Percentiles rank a stretch among this genome's conserved stretches.
These are phyloP conservation scores for Parmelia sp. DNA, from an alignment of 495 filamentous ascomycete species.

Conservation along the genomic window DNA sequence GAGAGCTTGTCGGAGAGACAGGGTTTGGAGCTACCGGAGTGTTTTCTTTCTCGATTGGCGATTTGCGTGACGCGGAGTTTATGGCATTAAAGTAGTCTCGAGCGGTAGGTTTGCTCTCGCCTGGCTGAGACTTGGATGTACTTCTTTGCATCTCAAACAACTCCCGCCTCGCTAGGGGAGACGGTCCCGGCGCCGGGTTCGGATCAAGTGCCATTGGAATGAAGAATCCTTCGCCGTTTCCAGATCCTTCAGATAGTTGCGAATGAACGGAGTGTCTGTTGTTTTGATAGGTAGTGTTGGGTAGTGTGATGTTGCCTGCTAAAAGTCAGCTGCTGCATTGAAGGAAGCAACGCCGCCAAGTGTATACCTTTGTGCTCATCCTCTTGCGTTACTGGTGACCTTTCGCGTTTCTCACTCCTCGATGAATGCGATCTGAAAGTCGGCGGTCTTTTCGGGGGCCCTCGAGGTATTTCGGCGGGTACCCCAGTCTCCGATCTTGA, in stretches of 20 bases:
- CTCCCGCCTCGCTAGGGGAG: slow-evolving; percentile 32
- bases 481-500: slow-evolving; percentile 26
- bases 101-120: slow-evolving; percentile 22
- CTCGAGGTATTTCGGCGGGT: slow-evolving; percentile 19
- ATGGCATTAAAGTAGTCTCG: slow-evolving; percentile 46
- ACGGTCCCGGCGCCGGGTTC: slow-evolving; percentile 57
- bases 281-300: slow-evolving; percentile 69
- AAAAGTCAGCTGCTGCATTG: slow-evolving; percentile 15
- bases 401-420: slow-evolving; percentile 24
- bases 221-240: slow-evolving; percentile 68
- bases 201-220: slow-evolving; percentile 90
- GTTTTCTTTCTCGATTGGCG: slow-evolving; percentile 26
- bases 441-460: slow-evolving; percentile 24
- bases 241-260: slow-evolving; percentile 53
- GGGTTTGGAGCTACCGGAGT: slow-evolving; percentile 36
- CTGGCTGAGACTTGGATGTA: slow-evolving; percentile 10
- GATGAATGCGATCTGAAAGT: slow-evolving; percentile 23
- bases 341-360: not conserved
- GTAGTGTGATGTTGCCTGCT: slow-evolving; percentile 57
- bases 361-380: slow-evolving; percentile 24
- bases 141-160: slow-evolving; percentile 15
- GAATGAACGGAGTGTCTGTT: slow-evolving; percentile 67
- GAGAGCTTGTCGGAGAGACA: slow-evolving; percentile 25
- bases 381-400: slow-evolving; percentile 20
- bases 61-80: slow-evolving; percentile 28